A percentile compares a stretch with the other conserved stretches of the same genome.
These are phyloP conservation scores for Saposhnikovia divaricata DNA, from an alignment of 129 eudicot genomes.

Conservation along the genomic window DNA sequence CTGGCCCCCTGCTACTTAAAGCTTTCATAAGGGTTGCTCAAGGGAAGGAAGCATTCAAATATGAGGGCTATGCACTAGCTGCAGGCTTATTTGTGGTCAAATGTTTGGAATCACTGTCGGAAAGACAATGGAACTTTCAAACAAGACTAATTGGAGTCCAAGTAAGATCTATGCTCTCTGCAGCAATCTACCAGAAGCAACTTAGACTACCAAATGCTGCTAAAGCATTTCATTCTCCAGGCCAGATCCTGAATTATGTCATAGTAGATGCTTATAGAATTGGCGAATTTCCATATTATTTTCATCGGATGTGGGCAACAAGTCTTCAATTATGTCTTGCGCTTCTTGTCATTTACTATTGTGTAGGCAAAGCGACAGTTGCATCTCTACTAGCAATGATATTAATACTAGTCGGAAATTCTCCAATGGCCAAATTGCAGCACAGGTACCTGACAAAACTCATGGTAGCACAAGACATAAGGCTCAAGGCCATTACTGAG, in stretches of 20 bases:
- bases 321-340: conserved; percentile 42
- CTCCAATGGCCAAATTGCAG: conserved; percentile 52
- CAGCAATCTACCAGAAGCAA: conserved; percentile 53
- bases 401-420: conserved; percentile 32
- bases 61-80: conserved; percentile 47
- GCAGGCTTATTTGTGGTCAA: conserved; percentile 37
- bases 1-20: conserved; percentile 51
- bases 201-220: conserved; percentile 42
- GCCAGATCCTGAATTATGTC: conserved; percentile 52
- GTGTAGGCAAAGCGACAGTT: conserved; percentile 41
- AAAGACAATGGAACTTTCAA: conserved; percentile 52
- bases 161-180: conserved; percentile 47
- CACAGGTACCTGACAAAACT: conserved; percentile 34
- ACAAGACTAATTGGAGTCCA: conserved; percentile 49
- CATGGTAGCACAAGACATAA: conserved; percentile 46
- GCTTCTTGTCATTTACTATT: conserved; percentile 29
- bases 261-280: conserved; percentile 52
- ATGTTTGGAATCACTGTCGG: conserved; percentile 47
- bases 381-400: conserved; percentile 37
- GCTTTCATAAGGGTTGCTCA: conserved; percentile 50
- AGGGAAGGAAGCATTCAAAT: conserved; percentile 32
- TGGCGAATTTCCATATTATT: conserved; percentile 53
- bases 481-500: conserved; percentile 49
- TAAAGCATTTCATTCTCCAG: conserved; percentile 38
- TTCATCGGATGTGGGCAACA: conserved; percentile 56